Evolutionary conservation across 805 yeast species (phyloP), one percentile per base, ranked within the genome.

Genomic region (Candida germanica): DNA sequence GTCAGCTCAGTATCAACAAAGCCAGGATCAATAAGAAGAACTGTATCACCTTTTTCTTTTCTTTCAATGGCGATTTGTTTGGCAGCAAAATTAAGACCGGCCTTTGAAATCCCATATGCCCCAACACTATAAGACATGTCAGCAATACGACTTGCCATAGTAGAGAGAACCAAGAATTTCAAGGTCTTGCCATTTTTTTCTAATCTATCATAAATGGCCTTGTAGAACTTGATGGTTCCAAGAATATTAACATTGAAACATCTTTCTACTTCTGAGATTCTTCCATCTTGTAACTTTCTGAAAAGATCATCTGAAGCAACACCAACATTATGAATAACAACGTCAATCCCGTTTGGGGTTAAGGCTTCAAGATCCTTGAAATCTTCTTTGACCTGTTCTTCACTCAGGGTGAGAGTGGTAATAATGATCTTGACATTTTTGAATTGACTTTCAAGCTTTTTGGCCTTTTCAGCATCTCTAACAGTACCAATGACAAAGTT

Each of bases 41-140:
- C 52, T 1, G 46, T 53, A 14, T 61, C 61, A 3, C 31, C 36
- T 3, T 27, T 20, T n/a, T 11, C 18, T 4, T 21, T 21, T 26
- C 36, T 26, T 29, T 43, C 69, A 16, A 14, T 13, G 20, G 58
- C 44, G 25, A 66, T 33, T 24, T 54, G 54, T 25, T 42, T 49
- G 9, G 47, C 47, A 11, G 56, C 40, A 45, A 49, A 57, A 47
- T 63, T 64, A 14, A 62, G 33, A 1, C 64, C 66, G 3, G 65
- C 61, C 40, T 68, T 66, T 5, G 71, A 64, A 5, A 53, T 50
- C 11, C 59, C 61, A 39, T 65, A 65, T 8, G 59, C 50, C n/a
- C n/a, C n/a, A 12, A 6, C 27, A 23, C 23, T 27, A 18, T 9
- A 8, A 12, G 19, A 14, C 3, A 15, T 22, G 34, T 31, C 23